Evolutionary conservation across 179 eudicot genomes (phyloP).

Genomic region (Amaranthus tricolor): DNA sequence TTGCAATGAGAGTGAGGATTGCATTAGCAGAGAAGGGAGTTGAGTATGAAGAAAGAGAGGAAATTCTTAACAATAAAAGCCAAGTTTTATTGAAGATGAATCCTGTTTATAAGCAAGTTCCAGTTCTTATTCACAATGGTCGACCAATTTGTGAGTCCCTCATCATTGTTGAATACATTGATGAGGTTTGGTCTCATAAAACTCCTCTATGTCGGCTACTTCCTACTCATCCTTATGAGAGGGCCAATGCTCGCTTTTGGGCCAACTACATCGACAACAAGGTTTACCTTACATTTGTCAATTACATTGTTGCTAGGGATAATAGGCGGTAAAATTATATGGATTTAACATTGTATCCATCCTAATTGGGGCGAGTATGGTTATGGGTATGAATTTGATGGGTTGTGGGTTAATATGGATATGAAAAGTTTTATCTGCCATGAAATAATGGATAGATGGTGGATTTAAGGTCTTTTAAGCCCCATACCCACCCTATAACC

Average conservation of each 20-base stretch:
- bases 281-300: constrained; percentile 28
- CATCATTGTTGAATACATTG: constrained; percentile 27
- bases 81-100: constrained; percentile 23
- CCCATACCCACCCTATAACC: no score
- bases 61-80: constrained; percentile 25
- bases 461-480: no score
- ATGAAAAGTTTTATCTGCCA: no score
- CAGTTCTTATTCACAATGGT: constrained; percentile 20
- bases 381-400: no score
- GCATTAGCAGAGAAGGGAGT: constrained; percentile 29
- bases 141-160: constrained; percentile 25
- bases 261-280: constrained; percentile 46
- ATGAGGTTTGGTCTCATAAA: constrained; percentile 28
- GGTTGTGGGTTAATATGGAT: no score
- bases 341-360: no score
- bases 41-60: constrained; percentile 23
- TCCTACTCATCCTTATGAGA: constrained; percentile 20
- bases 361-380: no score
- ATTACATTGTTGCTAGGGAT: no score
- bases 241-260: constrained; percentile 33
- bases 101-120: constrained; percentile 32
- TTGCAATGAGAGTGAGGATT: constrained; percentile 31
- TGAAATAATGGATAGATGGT: no score
- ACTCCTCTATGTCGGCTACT: constrained; percentile 2
- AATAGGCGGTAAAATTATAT: no score